Evolutionary conservation across 1,284 basidiomycete genomes (phyloP), one percentile per base, ranked within the genome.

Genomic region (Volvariella surrecta): DNA sequence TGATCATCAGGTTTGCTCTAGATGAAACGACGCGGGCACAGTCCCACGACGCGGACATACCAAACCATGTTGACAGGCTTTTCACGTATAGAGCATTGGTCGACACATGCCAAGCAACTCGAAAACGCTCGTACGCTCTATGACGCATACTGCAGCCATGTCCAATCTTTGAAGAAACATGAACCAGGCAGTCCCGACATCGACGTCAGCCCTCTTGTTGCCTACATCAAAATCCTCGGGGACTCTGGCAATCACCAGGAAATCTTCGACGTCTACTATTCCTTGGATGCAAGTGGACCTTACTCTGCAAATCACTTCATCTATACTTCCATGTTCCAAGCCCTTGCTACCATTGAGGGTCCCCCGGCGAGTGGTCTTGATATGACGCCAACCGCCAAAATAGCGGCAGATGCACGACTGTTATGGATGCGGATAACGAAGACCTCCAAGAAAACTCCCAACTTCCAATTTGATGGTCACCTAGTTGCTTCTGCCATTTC

Each of bases 21-120:
- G 87, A 86, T 89, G 84, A 89, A 87, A 58, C 73, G 86, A 34
- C 74, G 87, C 35, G 81, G 82, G 1, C 76, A 86, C 53, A 67
- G 66, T 40, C 83, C 86, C 15, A 77, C 70, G 37, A 58, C 67
- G n/a, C 59, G 74, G 41, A 86, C 85, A 1, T 89, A 73, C 50
- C 63, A 68, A 28, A 81, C 79, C 11, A 64, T 89, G 59, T 66
- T 89, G 55, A 68, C 57, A 32, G 83, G 81, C 4, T 67, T 81
- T 40, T 63, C 69, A 1, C 65, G 63, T 17, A 73, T 87, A 24
- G 65, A 76, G 16, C 58, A 77, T 48, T 87, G 83, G 82, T 48
- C 62, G 1, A 53, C 48, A 13, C 66, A 73, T 52, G 54, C 71
- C 16, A 74, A 76, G 52, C 80, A 85, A 50, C 70, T 87, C 35